A percentile compares a stretch with the other conserved stretches of the same genome.
phyloP scores from a whole-genome alignment of 2,329 filamentous ascomycete species.

The Golovinomyces cichoracearum region DNA sequence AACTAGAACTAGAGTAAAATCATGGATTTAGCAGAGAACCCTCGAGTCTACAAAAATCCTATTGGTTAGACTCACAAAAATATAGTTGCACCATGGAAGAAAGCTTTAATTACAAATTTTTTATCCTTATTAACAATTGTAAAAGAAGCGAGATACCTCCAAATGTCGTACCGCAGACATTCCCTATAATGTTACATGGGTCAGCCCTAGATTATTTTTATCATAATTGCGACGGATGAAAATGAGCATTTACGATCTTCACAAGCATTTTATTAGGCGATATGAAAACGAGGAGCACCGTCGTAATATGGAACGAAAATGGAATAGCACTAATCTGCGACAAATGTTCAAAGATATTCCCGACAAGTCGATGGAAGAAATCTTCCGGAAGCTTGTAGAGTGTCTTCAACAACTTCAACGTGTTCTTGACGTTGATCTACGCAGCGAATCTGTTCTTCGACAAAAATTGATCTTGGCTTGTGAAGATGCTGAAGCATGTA shows the following conservation, averaged over 20 bases:
- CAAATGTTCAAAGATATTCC: background rate
- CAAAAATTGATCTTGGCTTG: background rate
- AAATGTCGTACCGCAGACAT: background rate
- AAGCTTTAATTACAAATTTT: background rate
- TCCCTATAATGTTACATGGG: background rate
- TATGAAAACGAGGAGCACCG: background rate
- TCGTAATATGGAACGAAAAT: background rate
- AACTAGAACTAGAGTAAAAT: background rate
- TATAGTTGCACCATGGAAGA: background rate
- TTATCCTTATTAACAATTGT: background rate
- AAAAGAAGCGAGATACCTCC: background rate
- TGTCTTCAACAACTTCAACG: background rate
- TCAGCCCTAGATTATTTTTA: background rate
- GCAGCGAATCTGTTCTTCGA: background rate
- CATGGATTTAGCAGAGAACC: background rate
- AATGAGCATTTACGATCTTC: background rate
- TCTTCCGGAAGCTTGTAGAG: background rate
- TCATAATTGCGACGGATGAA: background rate
- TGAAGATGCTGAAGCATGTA: background rate
- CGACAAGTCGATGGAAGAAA: background rate
- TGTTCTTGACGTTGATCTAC: background rate
- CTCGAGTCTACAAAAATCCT: background rate
- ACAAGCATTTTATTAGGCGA: background rate
- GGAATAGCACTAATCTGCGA: background rate
- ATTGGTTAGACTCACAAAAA: background rate